Evolutionary conservation across 352 stramenopile genomes (phyloP).

Genomic region (Thalassiosira livingstoniorum): DNA sequence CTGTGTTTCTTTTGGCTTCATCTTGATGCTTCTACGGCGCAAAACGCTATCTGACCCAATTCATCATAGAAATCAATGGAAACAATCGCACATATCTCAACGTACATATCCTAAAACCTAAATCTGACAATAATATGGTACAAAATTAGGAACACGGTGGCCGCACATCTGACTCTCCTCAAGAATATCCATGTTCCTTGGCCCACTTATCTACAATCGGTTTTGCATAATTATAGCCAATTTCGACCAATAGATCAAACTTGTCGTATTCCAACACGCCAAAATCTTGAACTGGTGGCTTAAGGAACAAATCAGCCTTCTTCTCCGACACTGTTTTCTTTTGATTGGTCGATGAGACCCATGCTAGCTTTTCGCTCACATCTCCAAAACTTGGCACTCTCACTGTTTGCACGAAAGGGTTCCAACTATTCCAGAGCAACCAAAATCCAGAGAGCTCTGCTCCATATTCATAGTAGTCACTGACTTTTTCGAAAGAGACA

Average conservation of each 20-base stretch:
- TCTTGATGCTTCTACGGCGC: too few relatives aligned
- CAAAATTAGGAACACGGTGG: too few relatives aligned
- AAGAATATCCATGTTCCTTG: constrained; percentile 46
- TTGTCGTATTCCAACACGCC: constrained; percentile 93
- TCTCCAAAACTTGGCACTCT: constrained; percentile 93
- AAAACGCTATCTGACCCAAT: too few relatives aligned
- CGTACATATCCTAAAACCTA: too few relatives aligned
- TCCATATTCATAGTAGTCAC: constrained; percentile 90
- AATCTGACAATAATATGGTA: too few relatives aligned
- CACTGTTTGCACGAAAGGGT: constrained; percentile 84
- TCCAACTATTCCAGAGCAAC: constrained; percentile 92
- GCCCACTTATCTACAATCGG: constrained; percentile 59
- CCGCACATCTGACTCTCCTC: too few relatives aligned
- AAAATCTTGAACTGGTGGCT: constrained; percentile 90
- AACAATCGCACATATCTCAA: too few relatives aligned
- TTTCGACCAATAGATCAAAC: constrained; percentile 88
- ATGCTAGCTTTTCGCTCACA: constrained; percentile 89
- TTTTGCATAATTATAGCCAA: constrained; percentile 64
- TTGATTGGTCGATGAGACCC: constrained; percentile 87
- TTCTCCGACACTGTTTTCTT: constrained; percentile 87
- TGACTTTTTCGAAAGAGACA: constrained; percentile 87
- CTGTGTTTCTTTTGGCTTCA: too few relatives aligned
- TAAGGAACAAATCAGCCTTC: constrained; percentile 90
- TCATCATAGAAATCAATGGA: too few relatives aligned
- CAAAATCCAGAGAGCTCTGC: constrained; percentile 90